phyloP scores from a whole-genome alignment of 495 filamentous ascomycete species.

The Lentithecium fluviatile region DNA sequence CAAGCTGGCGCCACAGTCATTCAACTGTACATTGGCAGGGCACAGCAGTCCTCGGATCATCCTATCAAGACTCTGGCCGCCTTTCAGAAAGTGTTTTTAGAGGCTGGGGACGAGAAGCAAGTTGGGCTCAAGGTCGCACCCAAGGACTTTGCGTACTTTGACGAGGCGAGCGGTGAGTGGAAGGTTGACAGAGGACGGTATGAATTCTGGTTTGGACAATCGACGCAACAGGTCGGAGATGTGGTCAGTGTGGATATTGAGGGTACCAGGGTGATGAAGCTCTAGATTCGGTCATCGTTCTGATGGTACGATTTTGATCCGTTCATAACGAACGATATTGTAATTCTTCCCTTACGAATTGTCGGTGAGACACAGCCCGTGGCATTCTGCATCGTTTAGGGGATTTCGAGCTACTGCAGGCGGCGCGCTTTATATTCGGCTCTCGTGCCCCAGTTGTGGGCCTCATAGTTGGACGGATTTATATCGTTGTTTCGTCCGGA shows the following conservation, averaged over 20 bases:
- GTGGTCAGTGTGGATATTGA: conserved; percentile 9
- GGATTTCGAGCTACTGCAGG: too few relatives aligned
- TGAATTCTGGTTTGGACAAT: conserved; percentile 19
- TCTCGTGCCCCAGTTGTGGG: too few relatives aligned
- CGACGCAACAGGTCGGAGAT: neutral
- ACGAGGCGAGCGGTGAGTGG: conserved; percentile 15
- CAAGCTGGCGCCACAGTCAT: conserved; percentile 23
- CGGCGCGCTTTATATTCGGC: too few relatives aligned
- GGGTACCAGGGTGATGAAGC: conserved; percentile 7
- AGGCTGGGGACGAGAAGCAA: neutral
- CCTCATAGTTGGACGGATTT: too few relatives aligned
- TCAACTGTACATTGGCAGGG: conserved; percentile 25
- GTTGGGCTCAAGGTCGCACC: conserved; percentile 10
- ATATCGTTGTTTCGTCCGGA: too few relatives aligned
- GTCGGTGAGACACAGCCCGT: too few relatives aligned
- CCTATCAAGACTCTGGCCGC: conserved; percentile 22
- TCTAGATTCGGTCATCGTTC: conserved; percentile 1
- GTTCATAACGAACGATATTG: too few relatives aligned
- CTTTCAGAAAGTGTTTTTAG: conserved; percentile 25
- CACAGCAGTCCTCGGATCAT: conserved; percentile 8
- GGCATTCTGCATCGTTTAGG: too few relatives aligned
- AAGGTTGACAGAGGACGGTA: conserved; percentile 22
- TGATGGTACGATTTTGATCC: too few relatives aligned
- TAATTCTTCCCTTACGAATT: too few relatives aligned
- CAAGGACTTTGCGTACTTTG: conserved; percentile 28